Conservation (phyloP, 495 filamentous ascomycete species). For the Evernia prunastri region DNA sequence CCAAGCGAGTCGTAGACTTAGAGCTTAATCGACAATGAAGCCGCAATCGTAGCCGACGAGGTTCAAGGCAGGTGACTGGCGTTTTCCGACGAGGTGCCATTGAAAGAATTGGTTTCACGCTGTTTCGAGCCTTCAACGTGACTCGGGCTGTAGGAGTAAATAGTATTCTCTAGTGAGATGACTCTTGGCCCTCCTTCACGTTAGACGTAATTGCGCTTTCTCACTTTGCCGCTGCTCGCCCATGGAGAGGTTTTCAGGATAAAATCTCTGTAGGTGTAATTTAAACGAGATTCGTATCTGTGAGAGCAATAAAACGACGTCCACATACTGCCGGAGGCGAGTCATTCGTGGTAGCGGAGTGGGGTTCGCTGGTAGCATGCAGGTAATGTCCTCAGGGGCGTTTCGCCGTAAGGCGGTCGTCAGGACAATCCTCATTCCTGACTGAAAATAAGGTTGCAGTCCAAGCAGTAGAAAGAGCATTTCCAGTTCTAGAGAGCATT, state of each 20-base stretch:
- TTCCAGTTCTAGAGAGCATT: no score
- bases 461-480: no score
- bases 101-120: neutral
- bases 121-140: neutral
- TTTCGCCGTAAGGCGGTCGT: no score
- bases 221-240: neutral
- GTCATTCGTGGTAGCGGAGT: no score
- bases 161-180: neutral
- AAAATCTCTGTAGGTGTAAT: neutral
- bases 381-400: no score
- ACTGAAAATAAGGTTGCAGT: no score
- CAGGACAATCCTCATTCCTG: no score
- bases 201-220: neutral
- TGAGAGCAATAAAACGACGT: no score
- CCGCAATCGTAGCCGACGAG: neutral
- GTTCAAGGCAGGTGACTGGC: neutral
- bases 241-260: neutral
- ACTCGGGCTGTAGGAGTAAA: neutral
- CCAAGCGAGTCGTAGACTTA: neutral
- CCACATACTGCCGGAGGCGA: no score
- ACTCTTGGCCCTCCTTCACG: neutral
- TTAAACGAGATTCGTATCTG: no score
- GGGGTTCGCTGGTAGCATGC: no score
- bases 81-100: conserved; percentile 4
- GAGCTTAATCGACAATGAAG: conserved; percentile 1